These are phyloP conservation scores for Aspergillus avenaceus DNA, from an alignment of 495 filamentous ascomycete genomes.

Conservation along the genomic window DNA sequence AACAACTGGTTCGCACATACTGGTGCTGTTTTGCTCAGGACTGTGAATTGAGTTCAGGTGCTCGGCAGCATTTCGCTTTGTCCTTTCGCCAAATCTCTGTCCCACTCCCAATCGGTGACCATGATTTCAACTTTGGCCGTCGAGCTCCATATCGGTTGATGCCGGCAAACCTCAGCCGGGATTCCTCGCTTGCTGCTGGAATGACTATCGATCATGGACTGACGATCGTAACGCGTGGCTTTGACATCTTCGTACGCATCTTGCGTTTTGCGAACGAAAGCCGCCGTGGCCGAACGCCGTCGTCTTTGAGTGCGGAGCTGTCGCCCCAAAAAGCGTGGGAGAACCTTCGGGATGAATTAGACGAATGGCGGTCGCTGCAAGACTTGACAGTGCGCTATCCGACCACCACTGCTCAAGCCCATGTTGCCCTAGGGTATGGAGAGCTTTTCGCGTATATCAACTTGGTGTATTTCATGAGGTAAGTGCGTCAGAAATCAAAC, in stretches of 20 bases:
- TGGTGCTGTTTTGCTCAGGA: constrained; percentile 45
- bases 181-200: constrained; percentile 12
- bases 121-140: constrained; percentile 38
- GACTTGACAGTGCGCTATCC: constrained; percentile 38
- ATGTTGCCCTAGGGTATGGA: constrained; percentile 40
- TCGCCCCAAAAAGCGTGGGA: constrained; percentile 28
- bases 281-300: constrained; percentile 26
- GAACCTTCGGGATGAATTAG: constrained; percentile 32
- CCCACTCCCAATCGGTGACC: constrained; percentile 38
- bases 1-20: constrained; percentile 43
- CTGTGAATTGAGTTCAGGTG: constrained; percentile 42
- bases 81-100: constrained; percentile 42
- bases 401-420: constrained; percentile 34
- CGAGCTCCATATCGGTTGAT: constrained; percentile 25
- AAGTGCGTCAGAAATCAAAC: background rate
- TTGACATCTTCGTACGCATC: constrained; percentile 43
- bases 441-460: constrained; percentile 45
- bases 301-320: constrained; percentile 11
- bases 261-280: constrained; percentile 43
- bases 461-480: constrained; percentile 44
- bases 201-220: constrained; percentile 37
- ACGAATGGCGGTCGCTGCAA: constrained; percentile 40
- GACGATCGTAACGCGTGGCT: constrained; percentile 38
- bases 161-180: constrained; percentile 31
- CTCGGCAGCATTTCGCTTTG: constrained; percentile 40